Base-by-base conservation (phyloP, 2,329 filamentous ascomycete species). In the Penicillium sp. region DNA sequence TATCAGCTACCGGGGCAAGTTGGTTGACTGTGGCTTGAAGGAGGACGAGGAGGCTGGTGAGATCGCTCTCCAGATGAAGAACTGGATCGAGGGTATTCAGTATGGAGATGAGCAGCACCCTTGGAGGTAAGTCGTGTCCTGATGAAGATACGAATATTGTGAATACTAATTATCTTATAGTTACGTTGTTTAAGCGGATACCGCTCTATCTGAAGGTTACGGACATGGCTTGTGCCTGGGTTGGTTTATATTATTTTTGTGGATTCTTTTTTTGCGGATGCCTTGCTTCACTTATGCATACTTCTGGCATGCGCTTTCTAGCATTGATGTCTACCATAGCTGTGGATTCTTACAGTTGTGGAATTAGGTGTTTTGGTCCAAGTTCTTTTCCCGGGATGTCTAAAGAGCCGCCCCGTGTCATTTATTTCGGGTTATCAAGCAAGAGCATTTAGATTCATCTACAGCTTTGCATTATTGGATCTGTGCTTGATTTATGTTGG, bases 31-130 rank as follows among this genome's bases (percentile, higher is more conserved):
- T 67, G 91, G 90, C 3, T 73, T 98, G 56, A 80, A 80, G 66
- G 82, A 87, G 58, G 76, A 81, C 39, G 80, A 94, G 70, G 91
- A 98, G 75, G 89, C 89, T 9, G 93, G 93, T 35, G 85, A 90
- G 64, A 77, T 97, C 62, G 86, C 93, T 8, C 73, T 82, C 61
- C 81, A 80, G 70, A 90, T 98, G 85, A 95, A 95, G 81, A 81
- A 85, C 61, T 98, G 93, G 93, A 96, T 98, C 53, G 90, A 95
- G 75, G 85, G 75, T 23, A 90, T 94, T 58, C 91, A 97, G 74
- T 96, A 97, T 67, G 93, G 93, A 54, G 90, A 96, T 55, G 86
- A 91, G 70, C 81, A 88, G 67, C 89, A 96, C 68, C 79, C 84
- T 56, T 98, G 93, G 93, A 96, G 90, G 77, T 84, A 83, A 68